Conservation (phyloP, 768 basidiomycete genomes). For the Lentinula detonsa region DNA sequence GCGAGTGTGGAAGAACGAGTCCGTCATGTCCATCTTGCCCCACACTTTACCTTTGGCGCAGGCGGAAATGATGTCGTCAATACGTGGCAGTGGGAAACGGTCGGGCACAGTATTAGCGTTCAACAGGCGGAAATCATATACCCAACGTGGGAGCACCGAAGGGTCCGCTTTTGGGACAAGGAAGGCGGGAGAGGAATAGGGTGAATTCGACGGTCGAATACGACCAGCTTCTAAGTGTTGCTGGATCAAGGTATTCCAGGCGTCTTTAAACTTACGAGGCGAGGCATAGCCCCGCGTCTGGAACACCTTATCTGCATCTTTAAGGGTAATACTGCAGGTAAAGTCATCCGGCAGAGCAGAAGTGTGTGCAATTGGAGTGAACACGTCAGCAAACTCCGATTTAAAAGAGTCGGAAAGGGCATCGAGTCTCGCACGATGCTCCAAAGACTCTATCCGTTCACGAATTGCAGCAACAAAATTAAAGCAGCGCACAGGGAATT, state of each 20-base stretch:
- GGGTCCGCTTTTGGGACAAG: slow-evolving; percentile 26
- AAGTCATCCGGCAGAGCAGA: slow-evolving; percentile 13
- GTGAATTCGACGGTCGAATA: slow-evolving; percentile 16
- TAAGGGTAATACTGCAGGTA: slow-evolving; percentile 14
- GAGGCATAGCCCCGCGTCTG: slow-evolving; percentile 14
- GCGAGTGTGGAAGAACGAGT: slow-evolving; percentile 12
- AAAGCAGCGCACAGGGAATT: too few relatives aligned
- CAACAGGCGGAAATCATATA: slow-evolving; percentile 20
- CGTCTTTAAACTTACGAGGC: slow-evolving; percentile 23
- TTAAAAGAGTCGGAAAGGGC: slow-evolving; percentile 3
- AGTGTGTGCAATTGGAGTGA: slow-evolving; percentile 16
- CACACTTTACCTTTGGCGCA: slow-evolving; percentile 13
- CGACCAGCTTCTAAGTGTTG: slow-evolving; percentile 23
- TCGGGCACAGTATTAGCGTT: slow-evolving; percentile 19
- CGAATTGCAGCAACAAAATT: not conserved
- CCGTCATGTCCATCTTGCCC: not conserved
- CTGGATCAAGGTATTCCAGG: slow-evolving; percentile 21
- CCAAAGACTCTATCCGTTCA: not conserved
- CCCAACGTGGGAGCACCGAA: slow-evolving; percentile 13
- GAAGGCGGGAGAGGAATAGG: slow-evolving; percentile 23
- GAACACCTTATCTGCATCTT: slow-evolving; percentile 15
- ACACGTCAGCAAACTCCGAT: slow-evolving; percentile 9
- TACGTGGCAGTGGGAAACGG: slow-evolving; percentile 16
- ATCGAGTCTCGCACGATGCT: too few relatives aligned
- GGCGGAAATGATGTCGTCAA: slow-evolving; percentile 31